Evolutionary conservation across 2,329 filamentous ascomycete genomes (phyloP).

Genomic region (Colletotrichum echinochloae): DNA sequence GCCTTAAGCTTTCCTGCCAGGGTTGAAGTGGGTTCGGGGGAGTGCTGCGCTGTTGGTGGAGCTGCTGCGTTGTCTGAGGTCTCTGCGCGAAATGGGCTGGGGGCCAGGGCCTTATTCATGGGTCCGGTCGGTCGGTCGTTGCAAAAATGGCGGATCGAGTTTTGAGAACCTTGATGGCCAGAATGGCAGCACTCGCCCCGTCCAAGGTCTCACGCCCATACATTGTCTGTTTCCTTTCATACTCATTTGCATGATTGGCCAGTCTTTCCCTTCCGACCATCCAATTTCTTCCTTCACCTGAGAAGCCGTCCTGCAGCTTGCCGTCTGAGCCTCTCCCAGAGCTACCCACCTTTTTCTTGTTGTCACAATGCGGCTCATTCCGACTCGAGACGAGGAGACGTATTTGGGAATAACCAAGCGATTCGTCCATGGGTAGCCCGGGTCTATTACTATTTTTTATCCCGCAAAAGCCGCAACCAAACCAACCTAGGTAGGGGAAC

Average conservation of each 20-base stretch:
- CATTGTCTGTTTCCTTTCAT: slow-evolving; percentile 33
- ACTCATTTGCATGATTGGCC: slow-evolving; percentile 18
- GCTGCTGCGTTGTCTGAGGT: slow-evolving; percentile 36
- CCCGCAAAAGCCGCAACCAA: slow-evolving; percentile 1
- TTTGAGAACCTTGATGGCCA: slow-evolving; percentile 17
- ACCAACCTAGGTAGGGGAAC: not conserved
- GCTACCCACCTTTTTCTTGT: slow-evolving; percentile 16
- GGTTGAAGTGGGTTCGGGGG: slow-evolving; percentile 25
- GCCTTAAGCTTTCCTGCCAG: slow-evolving; percentile 36
- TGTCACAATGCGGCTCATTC: slow-evolving; percentile 20
- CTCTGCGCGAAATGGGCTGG: slow-evolving; percentile 21
- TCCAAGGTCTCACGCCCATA: slow-evolving; percentile 30
- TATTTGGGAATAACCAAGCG: not conserved
- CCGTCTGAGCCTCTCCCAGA: slow-evolving; percentile 28
- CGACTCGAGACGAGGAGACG: not conserved
- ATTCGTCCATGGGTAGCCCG: not conserved
- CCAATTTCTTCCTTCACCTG: not conserved
- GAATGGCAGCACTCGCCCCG: slow-evolving; percentile 11
- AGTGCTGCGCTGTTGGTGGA: slow-evolving; percentile 25
- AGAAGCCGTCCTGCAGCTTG: slow-evolving; percentile 24
- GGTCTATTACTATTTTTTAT: not conserved
- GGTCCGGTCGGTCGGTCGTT: slow-evolving; percentile 14
- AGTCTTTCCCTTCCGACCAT: not conserved
- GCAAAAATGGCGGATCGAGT: not conserved
- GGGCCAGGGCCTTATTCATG: slow-evolving; percentile 21